A percentile compares a stretch with the other conserved stretches of the same genome.
Conservation (phyloP, 2,329 filamentous ascomycete species). For the Scleromitrula shiraiana region DNA sequence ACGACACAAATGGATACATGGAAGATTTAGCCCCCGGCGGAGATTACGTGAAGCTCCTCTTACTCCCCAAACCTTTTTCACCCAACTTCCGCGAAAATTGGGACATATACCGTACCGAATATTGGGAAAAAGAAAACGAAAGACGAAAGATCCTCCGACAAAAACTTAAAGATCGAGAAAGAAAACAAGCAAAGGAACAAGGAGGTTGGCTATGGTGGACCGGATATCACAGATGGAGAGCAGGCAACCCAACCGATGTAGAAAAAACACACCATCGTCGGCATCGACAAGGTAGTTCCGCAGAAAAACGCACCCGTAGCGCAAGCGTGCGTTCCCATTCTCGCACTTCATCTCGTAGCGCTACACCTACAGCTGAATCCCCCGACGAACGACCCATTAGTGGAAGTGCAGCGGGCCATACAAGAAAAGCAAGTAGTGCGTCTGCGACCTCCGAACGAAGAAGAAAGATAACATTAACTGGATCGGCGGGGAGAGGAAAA, state of each 20-base stretch:
- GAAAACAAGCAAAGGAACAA: slow-evolving; percentile 57
- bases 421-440: slow-evolving; percentile 24
- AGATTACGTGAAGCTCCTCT: slow-evolving; percentile 81
- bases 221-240: slow-evolving; percentile 53
- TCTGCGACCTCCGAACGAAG: slow-evolving; percentile 23
- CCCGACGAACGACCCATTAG: slow-evolving; percentile 20
- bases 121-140: slow-evolving; percentile 96
- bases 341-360: slow-evolving; percentile 30
- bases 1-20: slow-evolving; percentile 63
- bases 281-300: slow-evolving; percentile 20
- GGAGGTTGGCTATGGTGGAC: slow-evolving; percentile 83
- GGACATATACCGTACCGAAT: slow-evolving; percentile 89
- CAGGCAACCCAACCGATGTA: slow-evolving; percentile 22
- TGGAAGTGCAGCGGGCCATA: slow-evolving; percentile 15
- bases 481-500: no score
- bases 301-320: slow-evolving; percentile 22
- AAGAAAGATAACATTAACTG: slow-evolving; percentile 22
- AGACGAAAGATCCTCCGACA: slow-evolving; percentile 64
- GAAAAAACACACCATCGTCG: slow-evolving; percentile 26
- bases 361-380: slow-evolving; percentile 27
- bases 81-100: slow-evolving; percentile 93
- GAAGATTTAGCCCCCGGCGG: slow-evolving; percentile 87
- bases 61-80: slow-evolving; percentile 91
- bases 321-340: slow-evolving; percentile 28
- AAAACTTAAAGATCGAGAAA: slow-evolving; percentile 61